Base-by-base conservation (phyloP, 148 eudicot species). In the Talinum fruticosum region DNA sequence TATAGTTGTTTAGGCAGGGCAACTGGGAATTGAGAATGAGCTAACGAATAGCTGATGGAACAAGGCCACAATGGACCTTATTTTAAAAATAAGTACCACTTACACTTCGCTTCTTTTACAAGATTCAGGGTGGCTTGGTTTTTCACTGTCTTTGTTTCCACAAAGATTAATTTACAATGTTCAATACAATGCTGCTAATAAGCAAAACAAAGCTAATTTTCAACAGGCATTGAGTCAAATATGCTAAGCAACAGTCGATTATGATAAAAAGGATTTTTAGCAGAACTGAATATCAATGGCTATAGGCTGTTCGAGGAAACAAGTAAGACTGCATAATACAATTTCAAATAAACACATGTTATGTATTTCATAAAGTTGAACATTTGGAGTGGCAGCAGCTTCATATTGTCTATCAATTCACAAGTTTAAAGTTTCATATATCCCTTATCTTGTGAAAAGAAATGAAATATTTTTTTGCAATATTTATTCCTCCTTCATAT, bases 101-200 rank as follows among this genome's bases (percentile, higher is more conserved):
- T 35, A 36, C 45, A 37, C 29, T 35, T 69, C 36, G 35, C 70
- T 41, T 30, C 21, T 66, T 66, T 33, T 6, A 5, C 44, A 5
- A 3, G 44, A 38, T 38, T 6, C 44, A 38, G 5, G 8, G 8
- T 38, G 44, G 44, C 6, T 38, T 10, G 8, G 44, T 38, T 38
- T 38, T 3, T 38, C 2, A 0, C 2, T 10, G 8, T 10, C 44
- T 10, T 10, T 10, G 8, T 10, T 10, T 10, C 44, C 44, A 38
- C 10, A 5, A 35, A 69, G 45, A 69, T 67, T 35, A 21, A 67
- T 44, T 67, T 67, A 44, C 71, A 67, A 67, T 34, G 44, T 67
- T 67, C 18, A 44, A 66, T 26, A 66, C 38, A 32, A 24, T 34
- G 8, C 19, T 67, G n/a, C 36, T 34, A 34, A 8, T 67, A 34